Conservation (phyloP, 208 protist genomes). For the Vickermania ingenoplastis region DNA sequence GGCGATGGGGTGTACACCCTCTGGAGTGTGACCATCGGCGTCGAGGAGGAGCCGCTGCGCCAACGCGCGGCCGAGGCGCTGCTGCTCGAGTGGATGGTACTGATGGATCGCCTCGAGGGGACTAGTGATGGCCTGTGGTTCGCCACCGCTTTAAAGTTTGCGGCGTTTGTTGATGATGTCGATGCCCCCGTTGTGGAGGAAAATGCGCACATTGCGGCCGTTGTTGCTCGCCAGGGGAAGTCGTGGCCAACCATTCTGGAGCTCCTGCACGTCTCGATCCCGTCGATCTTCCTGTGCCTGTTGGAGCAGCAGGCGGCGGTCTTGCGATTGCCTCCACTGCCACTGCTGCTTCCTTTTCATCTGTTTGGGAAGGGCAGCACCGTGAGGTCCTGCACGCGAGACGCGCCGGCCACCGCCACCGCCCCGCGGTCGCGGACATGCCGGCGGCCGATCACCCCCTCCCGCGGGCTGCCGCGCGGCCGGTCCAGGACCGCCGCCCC, state of each 20-base stretch:
- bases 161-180: constrained; percentile 32
- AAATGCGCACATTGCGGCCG: constrained; percentile 32
- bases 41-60: constrained; percentile 36
- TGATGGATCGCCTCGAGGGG: not conserved
- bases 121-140: constrained; percentile 16
- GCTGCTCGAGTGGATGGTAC: not conserved
- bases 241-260: constrained; percentile 10
- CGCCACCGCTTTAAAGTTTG: constrained; percentile 49
- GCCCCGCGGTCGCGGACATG: too few species aligned
- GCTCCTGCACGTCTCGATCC: constrained; percentile 21
- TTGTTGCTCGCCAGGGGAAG: constrained; percentile 29
- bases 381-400: too few species aligned
- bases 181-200: constrained; percentile 42
- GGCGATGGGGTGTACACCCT: too few species aligned
- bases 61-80: constrained; percentile 26
- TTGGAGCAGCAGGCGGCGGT: constrained; percentile 36
- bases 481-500: too few species aligned
- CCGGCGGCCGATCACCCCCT: too few species aligned
- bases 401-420: too few species aligned
- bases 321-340: constrained; percentile 26
- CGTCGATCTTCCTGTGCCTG: constrained; percentile 53
- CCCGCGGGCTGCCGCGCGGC: too few species aligned
- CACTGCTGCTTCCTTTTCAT: constrained; percentile 55
- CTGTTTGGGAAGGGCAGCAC: constrained; percentile 26
- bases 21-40: constrained; percentile 18